Percentiles rank a stretch among this genome's conserved stretches.
These are phyloP conservation scores for Dictyostelium capitatum DNA, from an alignment of 78 protist genomes.

Conservation along the genomic window DNA sequence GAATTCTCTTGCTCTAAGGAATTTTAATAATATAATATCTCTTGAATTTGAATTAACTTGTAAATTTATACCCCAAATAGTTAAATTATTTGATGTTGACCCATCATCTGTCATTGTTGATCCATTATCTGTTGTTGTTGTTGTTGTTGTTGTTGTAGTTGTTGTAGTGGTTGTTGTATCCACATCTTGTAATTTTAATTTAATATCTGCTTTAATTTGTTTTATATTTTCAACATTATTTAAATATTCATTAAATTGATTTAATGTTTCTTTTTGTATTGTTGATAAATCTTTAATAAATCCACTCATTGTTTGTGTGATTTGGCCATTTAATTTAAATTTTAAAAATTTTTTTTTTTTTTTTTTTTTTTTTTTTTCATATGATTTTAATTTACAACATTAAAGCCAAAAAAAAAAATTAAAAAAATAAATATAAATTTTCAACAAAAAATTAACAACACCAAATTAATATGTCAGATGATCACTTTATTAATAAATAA, in stretches of 20 bases:
- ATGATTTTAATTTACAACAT: too few relatives aligned
- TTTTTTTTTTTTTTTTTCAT: too few relatives aligned
- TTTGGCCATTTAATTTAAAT: too few relatives aligned
- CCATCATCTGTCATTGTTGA: not conserved
- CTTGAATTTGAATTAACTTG: slow-evolving; percentile 9
- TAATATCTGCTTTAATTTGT: slow-evolving; percentile 3
- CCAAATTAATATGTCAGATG: too few relatives aligned
- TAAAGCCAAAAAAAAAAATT: too few relatives aligned
- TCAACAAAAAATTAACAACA: too few relatives aligned
- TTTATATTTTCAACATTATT: slow-evolving; percentile 4
- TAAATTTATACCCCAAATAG: slow-evolving; percentile 29
- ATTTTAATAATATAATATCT: slow-evolving; percentile 54
- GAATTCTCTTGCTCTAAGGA: slow-evolving; percentile 67
- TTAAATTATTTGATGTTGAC: not conserved
- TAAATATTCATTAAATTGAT: slow-evolving; percentile 9
- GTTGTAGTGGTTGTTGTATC: not conserved
- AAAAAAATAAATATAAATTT: too few relatives aligned
- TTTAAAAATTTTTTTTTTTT: too few relatives aligned
- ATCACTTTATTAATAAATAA: too few relatives aligned
- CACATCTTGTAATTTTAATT: not conserved
- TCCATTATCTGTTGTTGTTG: not conserved
- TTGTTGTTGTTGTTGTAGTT: not conserved
- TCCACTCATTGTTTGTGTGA: slow-evolving; percentile 3
- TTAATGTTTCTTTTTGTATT: not conserved
- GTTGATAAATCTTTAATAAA: slow-evolving; percentile 13